These are phyloP conservation scores for Podaxis sp. DNA, from an alignment of 768 basidiomycete species.

Conservation along the genomic window DNA sequence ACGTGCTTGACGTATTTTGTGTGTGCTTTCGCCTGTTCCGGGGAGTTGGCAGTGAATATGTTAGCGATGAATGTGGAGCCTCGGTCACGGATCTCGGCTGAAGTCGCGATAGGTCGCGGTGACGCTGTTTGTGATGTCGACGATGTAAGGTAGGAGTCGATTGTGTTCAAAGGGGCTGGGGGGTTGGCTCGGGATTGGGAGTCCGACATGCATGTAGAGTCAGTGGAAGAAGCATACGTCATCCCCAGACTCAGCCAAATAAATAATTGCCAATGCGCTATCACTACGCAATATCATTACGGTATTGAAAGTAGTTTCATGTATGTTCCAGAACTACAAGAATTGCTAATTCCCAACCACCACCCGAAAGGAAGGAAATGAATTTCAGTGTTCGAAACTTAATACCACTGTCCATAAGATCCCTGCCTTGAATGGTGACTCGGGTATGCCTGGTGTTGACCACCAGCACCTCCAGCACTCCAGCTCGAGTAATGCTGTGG, in stretches of 20 bases:
- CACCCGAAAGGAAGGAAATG: not conserved
- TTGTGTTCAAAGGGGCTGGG: constrained; percentile 22
- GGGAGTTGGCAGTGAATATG: constrained; percentile 54
- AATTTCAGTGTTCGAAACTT: not conserved
- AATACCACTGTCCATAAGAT: not conserved
- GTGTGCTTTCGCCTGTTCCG: constrained; percentile 48
- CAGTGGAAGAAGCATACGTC: not conserved
- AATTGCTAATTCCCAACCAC: constrained; percentile 20
- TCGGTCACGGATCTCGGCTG: constrained; percentile 75
- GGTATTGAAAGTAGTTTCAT: no score
- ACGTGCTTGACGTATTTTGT: constrained; percentile 56
- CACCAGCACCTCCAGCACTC: not conserved
- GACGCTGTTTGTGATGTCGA: constrained; percentile 35
- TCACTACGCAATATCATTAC: not conserved
- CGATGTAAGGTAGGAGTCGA: constrained; percentile 53
- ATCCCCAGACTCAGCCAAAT: constrained; percentile 29
- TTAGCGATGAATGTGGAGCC: constrained; percentile 71
- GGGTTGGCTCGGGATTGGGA: not conserved
- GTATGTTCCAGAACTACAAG: not conserved
- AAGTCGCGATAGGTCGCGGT: constrained; percentile 51
- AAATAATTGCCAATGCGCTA: not conserved
- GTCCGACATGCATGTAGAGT: constrained; percentile 8
- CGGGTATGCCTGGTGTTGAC: not conserved
- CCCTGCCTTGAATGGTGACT: not conserved
- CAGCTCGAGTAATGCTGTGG: constrained; percentile 1